Base-by-base conservation (phyloP, 306 rosid species). In the Casuarina cunninghamiana region DNA sequence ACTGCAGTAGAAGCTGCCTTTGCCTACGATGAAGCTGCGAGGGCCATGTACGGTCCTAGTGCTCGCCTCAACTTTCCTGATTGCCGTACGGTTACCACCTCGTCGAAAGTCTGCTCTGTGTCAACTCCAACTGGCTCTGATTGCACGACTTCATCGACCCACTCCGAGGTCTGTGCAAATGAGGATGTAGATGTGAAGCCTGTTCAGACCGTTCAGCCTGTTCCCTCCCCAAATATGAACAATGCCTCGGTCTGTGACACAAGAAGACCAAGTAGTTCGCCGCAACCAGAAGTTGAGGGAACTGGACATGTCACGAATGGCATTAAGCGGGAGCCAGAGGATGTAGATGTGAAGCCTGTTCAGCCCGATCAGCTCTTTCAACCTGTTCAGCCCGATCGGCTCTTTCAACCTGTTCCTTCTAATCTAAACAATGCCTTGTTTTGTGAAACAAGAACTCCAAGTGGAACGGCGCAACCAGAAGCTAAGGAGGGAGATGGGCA, bases 21-120 rank as follows among this genome's bases (percentile, higher is more conserved):
- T 12, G 89, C 90, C 3, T 90, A 96, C 75, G 99, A 96, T 72
- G 95, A 93, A 58, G 99, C 99, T 77, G 98, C 99, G 0, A 87
- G 92, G 79, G 88, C 94, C 19, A 93, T 96, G 97, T 96, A 93
- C 72, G 99, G 98, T 66, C 53, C 87, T 3, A 41, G 42, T 69
- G 99, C 99, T 2, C 93, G 98, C 13, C 92, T 96, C 38, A 96
- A 96, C 67, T 91, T 90, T 19, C 94, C 97, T 17, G 91, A 75
- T 1, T 77, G 77, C 43, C 85, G 76, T 1, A 17, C 81, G 0
- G 78, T 76, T 1, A 62, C 84, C 5, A 77, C 86, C 10, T 77
- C 78, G 2, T 84, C 89, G 6, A 81, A 88, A 61, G 51, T 72
- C 76, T 86, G 90, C 49, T 85, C 97, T 0, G 79, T 51, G 12